A percentile compares a stretch with the other conserved stretches of the same genome.
phyloP scores from a whole-genome alignment of 2,329 filamentous ascomycete genomes.

The Arthrobotrys sinensis region DNA sequence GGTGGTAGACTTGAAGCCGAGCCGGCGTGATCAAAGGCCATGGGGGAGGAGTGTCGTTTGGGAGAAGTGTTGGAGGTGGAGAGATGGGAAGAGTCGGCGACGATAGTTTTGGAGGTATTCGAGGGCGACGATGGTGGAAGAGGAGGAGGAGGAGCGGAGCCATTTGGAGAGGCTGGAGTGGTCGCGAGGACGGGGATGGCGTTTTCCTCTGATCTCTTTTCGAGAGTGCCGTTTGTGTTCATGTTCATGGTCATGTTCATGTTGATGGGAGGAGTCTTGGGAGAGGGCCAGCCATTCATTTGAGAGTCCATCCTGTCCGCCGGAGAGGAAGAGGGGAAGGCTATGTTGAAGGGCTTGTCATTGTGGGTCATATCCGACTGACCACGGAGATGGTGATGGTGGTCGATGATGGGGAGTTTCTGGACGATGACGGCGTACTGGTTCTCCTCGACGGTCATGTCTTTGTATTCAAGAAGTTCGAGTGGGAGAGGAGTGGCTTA shows the following conservation, averaged over 20 bases:
- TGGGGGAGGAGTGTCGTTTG: conserved; percentile 53
- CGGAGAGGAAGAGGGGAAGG: background rate
- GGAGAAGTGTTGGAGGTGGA: conserved; percentile 46
- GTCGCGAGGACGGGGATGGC: conserved; percentile 41
- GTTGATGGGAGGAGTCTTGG: too few relatives aligned
- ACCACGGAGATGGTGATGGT: conserved; percentile 5
- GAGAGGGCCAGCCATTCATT: background rate
- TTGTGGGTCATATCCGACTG: conserved; percentile 50
- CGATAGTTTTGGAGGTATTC: conserved; percentile 17
- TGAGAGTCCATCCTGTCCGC: background rate
- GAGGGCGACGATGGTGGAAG: background rate
- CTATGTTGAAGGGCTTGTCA: conserved; percentile 43
- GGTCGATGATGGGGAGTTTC: conserved; percentile 43
- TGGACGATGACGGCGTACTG: conserved; percentile 57
- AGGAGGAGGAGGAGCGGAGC: conserved; percentile 12
- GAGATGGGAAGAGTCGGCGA: conserved; percentile 30
- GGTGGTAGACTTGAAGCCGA: conserved; percentile 15
- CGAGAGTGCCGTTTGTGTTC: too few relatives aligned
- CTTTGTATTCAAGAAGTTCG: background rate
- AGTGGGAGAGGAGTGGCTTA: conserved; percentile 4
- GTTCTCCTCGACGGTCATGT: conserved; percentile 59
- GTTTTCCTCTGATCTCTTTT: conserved; percentile 44
- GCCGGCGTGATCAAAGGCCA: conserved; percentile 18
- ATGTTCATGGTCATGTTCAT: too few relatives aligned
- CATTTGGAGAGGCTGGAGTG: conserved; percentile 48